Base-by-base conservation (phyloP, 495 filamentous ascomycete genomes). In the Lindgomyces ingoldianus region DNA sequence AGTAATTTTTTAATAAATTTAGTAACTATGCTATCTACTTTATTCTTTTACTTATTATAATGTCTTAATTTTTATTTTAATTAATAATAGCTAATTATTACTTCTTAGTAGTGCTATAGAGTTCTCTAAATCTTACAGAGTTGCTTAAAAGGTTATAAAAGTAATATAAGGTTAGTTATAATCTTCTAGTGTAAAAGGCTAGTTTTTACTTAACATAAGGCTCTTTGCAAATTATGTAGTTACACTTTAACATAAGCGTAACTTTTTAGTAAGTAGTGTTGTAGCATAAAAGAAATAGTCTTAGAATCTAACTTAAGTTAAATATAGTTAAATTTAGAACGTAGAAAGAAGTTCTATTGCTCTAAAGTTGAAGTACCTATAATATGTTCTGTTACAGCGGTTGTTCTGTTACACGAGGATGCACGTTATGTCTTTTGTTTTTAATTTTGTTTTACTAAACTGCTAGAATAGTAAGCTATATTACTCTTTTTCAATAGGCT, bases 31-130 rank as follows among this genome's bases (percentile, higher is more conserved):
- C n/a, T n/a, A n/a, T n/a, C n/a, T n/a, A n/a, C n/a, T n/a, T n/a
- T n/a, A n/a, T n/a, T n/a, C n/a, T n/a, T n/a, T n/a, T n/a, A n/a
- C n/a, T n/a, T n/a, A n/a, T n/a, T n/a, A n/a, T n/a, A n/a, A n/a
- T n/a, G n/a, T n/a, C n/a, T n/a, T n/a, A n/a, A n/a, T n/a, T n/a
- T n/a, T n/a, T n/a, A n/a, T n/a, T n/a, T n/a, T n/a, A n/a, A n/a
- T n/a, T n/a, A n/a, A n/a, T n/a, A n/a, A 60, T 22, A 51, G 57
- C 57, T 60, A 51, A 60, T 60, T 51, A 51, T 36, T 60, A 60
- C 27, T 60, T 60, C 45, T 60, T 60, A 36, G 47, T 60, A 60
- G 57, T 60, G 25, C 47, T 42, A 42, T 60, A 39, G 47, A 22
- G 47, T 52, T 60, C 47, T 60, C 57, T 60, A 60, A 29, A 50